A percentile compares a stretch with the other conserved stretches of the same genome.
Evolutionary conservation across 305 asterid genomes (phyloP).

Genomic region (Solanum hybrid): DNA sequence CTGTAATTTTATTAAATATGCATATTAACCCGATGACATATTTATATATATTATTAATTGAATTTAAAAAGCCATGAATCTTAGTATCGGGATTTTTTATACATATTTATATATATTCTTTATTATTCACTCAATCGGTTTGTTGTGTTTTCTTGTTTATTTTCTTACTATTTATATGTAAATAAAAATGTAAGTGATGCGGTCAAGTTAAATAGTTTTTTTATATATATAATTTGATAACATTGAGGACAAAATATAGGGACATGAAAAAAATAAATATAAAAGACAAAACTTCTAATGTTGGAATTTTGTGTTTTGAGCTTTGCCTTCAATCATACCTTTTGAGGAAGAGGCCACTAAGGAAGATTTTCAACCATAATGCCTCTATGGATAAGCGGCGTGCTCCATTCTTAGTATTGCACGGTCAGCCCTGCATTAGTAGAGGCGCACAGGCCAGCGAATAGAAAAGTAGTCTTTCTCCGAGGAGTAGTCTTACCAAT

Average conservation of each 20-base stretch:
- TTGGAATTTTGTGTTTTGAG: too few relatives aligned
- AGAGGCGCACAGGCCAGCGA: accelerated
- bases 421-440: accelerated
- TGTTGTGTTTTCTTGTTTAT: too few relatives aligned
- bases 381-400: accelerated
- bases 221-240: too few relatives aligned
- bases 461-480: too few relatives aligned
- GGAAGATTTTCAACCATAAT: neutral
- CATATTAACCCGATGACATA: neutral
- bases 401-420: neutral
- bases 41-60: too few relatives aligned
- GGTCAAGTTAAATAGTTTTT: too few relatives aligned
- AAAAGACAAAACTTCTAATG: too few relatives aligned
- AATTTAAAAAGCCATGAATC: neutral
- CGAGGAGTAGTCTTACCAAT: neutral
- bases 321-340: neutral
- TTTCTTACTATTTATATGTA: neutral
- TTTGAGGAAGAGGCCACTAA: neutral
- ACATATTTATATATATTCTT: too few relatives aligned
- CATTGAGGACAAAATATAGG: too few relatives aligned
- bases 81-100: too few relatives aligned
- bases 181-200: neutral
- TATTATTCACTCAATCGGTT: neutral
- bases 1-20: too few relatives aligned
- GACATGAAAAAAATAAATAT: too few relatives aligned